Base-by-base conservation (phyloP, 805 yeast species). In the Teunomyces cretensis region DNA sequence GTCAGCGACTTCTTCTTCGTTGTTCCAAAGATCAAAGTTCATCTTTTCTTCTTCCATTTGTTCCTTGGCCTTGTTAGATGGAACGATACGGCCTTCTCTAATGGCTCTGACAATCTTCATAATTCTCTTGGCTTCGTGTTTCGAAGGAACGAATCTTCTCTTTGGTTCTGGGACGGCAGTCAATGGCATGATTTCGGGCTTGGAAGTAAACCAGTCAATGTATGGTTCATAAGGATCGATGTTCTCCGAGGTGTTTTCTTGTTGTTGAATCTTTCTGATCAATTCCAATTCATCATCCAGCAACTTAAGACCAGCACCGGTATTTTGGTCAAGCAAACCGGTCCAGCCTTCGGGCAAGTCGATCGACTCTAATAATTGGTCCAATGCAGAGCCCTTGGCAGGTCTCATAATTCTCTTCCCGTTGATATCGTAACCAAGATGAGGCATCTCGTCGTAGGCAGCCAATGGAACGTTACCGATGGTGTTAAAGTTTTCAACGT, bases 321-420 rank as follows among this genome's bases (percentile, higher is more conserved):
- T 89, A 58, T 83, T 78, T 58, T 88, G 86, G 66, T 94, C 98
- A 49, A 92, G 70, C 49, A 94, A 75, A 39, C 99, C 99, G 12
- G 99, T 94, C 98, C 98, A 94, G 19, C 99, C 99, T 67, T 88
- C 95, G 11, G 99, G 99, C 51, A 94, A 74, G 50, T 94, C 99
- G 49, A 94, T 94, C 26, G 83, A 75, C 60, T 92, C 99, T 52
- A 94, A 72, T 50, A 94, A 76, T 58, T 85, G 86, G 60, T 94
- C 98, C 53, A 94, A 76, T 1, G 98, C 99, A 46, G 95, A 83
- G 11, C 97, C 96, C 58, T 88, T 86, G 8, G 98, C 99, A 9
- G 99, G 99, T 65, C 99, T 82, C 98, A 94, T 92, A 61, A 94
- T 91, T 61, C 99, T 81, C 64, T 91, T 92, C 59, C 99, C 99